Evolutionary conservation across 2,329 filamentous ascomycete genomes (phyloP).

Genomic region (Onygenales sp.): DNA sequence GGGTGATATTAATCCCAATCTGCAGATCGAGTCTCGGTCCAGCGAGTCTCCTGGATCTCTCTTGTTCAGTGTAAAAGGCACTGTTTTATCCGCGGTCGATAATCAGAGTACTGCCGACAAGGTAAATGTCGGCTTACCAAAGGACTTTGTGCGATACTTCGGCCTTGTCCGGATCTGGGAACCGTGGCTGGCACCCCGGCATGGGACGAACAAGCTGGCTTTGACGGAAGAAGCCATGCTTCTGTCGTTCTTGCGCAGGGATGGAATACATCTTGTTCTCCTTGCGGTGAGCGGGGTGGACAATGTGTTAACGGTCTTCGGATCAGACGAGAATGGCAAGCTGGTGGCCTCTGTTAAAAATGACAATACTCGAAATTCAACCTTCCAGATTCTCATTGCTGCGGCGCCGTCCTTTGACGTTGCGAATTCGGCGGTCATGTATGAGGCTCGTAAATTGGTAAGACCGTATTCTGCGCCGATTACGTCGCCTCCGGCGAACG

Average conservation of each 20-base stretch:
- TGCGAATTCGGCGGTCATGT: constrained; percentile 72
- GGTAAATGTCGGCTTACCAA: constrained; percentile 54
- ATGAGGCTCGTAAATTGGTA: constrained; percentile 67
- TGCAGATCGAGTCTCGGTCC: constrained; percentile 23
- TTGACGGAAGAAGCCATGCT: constrained; percentile 71
- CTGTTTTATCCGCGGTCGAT: constrained; percentile 44
- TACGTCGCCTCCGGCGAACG: constrained; percentile 10
- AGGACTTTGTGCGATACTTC: constrained; percentile 64
- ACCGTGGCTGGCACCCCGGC: constrained; percentile 82
- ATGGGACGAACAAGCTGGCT: constrained; percentile 58
- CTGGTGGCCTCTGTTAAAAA: constrained; percentile 63
- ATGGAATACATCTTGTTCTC: constrained; percentile 67
- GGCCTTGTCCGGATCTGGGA: constrained; percentile 68
- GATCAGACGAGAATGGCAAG: constrained; percentile 54
- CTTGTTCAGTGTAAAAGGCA: constrained; percentile 45
- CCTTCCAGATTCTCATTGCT: constrained; percentile 58
- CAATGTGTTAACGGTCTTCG: constrained; percentile 61
- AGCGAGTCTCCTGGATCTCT: constrained; percentile 34
- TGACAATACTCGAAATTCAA: constrained; percentile 50
- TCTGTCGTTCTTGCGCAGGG: constrained; percentile 62
- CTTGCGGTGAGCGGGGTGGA: constrained; percentile 67
- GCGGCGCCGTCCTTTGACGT: constrained; percentile 64
- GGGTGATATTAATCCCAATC: constrained; percentile 22
- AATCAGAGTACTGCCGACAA: constrained; percentile 41
- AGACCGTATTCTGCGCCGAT: constrained; percentile 17